Evolutionary conservation across 75 land plant species (phyloP).

Genomic region (Picea sitchensis): DNA sequence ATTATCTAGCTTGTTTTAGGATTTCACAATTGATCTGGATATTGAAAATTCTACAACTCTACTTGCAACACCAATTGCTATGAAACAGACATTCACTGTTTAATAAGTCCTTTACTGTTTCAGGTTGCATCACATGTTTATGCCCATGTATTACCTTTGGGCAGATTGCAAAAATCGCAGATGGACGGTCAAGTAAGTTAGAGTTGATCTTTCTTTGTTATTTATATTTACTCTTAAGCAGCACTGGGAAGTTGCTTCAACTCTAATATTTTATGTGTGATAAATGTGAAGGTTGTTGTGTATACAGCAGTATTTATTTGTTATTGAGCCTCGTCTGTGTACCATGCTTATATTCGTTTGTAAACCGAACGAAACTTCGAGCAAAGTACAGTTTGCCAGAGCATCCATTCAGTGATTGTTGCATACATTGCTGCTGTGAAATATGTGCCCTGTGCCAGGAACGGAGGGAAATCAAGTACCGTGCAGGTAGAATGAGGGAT

Average conservation of each 20-base stretch:
- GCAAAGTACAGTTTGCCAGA: constrained; percentile 13
- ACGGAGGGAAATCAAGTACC: constrained; percentile 6
- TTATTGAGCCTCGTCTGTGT: not conserved
- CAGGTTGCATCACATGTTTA: constrained; percentile 41
- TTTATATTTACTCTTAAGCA: not conserved
- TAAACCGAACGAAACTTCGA: constrained; percentile 13
- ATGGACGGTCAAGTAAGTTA: constrained; percentile 35
- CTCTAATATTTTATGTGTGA: not conserved
- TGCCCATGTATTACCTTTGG: constrained; percentile 60
- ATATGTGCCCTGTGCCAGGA: constrained; percentile 13
- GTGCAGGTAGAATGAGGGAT: constrained; percentile 2
- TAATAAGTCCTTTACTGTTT: not conserved
- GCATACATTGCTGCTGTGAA: constrained; percentile 13
- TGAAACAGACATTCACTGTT: too few species aligned
- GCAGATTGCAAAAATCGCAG: constrained; percentile 42
- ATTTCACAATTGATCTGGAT: too few species aligned
- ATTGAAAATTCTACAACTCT: too few species aligned
- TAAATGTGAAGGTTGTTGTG: not conserved
- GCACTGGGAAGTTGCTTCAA: not conserved
- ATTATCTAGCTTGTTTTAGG: too few species aligned
- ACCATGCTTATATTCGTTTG: constrained; percentile 10
- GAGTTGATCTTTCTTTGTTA: not conserved
- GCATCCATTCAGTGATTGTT: constrained; percentile 2
- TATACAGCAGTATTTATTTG: not conserved
- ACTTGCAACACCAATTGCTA: too few species aligned